Evolutionary conservation across 805 yeast genomes (phyloP), one percentile per base, ranked within the genome.

Genomic region (Monosporozyma aerobia): DNA sequence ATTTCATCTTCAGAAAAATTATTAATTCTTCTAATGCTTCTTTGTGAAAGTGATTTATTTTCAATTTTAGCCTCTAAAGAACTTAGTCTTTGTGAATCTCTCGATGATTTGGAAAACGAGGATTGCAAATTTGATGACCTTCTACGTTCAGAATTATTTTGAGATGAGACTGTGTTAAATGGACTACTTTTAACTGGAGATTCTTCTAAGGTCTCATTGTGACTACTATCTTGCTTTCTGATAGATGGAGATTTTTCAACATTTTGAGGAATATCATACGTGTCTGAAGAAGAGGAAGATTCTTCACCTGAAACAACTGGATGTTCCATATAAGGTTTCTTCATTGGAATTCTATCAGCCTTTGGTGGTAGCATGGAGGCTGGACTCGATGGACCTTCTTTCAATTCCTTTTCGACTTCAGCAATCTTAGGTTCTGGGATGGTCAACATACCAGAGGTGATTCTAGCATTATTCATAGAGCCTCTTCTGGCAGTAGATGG

Each of bases 361-460:
- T 61, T 66, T 4, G 67, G 59, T 9, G 72, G 72, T 35, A 69
- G 48, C 10, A 65, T 23, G 1, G 67, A 59, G 3, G 69, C 59
- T 8, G 73, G 71, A 50, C 74, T 63, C 55, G 74, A 65, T 14
- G 69, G 69, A 13, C 75, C 76, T 49, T 72, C 73, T 25, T 64
- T 60, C 16, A 73, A 60, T 44, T 67, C 68, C 44, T 66, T 71
- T 53, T 70, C 74, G 10, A 72, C 67, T 52, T 72, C 77, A 22
- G 70, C 64, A 50, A 73, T 60, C 56, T 66, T 71, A 22, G 77
- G 76, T 55, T 73, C 77, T 2, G 77, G 77, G 25, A 70, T 72
- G 13, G 72, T 61, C 23, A 74, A 59, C 73, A 71, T 73, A 13
- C 77, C 77, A 1, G 76, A 72, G 1, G 75, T 70, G 47, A 73